A percentile compares a stretch with the other conserved stretches of the same genome.
Evolutionary conservation across 2,329 filamentous ascomycete species (phyloP).

Genomic region (Neopestalotiopsis sp.): DNA sequence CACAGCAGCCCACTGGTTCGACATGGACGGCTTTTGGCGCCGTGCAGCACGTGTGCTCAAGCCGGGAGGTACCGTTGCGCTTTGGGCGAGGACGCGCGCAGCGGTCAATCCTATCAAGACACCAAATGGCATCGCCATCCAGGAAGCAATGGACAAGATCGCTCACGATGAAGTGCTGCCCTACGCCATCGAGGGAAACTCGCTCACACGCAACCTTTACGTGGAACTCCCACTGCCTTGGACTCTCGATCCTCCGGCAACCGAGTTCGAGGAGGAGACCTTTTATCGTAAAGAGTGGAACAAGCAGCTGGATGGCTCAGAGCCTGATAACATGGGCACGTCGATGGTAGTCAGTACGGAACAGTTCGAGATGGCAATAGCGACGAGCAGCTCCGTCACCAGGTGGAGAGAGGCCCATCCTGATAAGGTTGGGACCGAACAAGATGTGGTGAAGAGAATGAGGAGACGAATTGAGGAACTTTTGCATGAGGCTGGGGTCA

Average conservation of each 20-base stretch:
- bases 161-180: constrained; percentile 41
- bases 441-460: constrained; percentile 40
- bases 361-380: constrained; percentile 40
- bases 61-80: constrained; percentile 58
- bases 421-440: constrained; percentile 43
- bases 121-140: constrained; percentile 47
- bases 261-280: constrained; percentile 42
- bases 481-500: constrained; percentile 39
- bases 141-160: constrained; percentile 44
- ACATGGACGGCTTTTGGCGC: constrained; percentile 55
- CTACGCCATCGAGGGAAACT: constrained; percentile 48
- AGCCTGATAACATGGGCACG: constrained; percentile 32
- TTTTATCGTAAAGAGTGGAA: constrained; percentile 51
- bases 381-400: constrained; percentile 44
- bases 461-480: constrained; percentile 32
- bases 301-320: constrained; percentile 22
- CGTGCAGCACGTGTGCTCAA: constrained; percentile 50
- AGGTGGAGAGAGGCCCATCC: constrained; percentile 52
- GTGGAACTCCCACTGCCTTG: constrained; percentile 53
- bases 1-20: constrained; percentile 63
- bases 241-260: constrained; percentile 39
- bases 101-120: constrained; percentile 30
- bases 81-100: constrained; percentile 45
- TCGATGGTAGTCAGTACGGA: constrained; percentile 33
- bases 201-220: constrained; percentile 45